A percentile compares a stretch with the other conserved stretches of the same genome.
Evolutionary conservation across 176 grass and related monocot species (phyloP).

Genomic region (Juncus inflexus): DNA sequence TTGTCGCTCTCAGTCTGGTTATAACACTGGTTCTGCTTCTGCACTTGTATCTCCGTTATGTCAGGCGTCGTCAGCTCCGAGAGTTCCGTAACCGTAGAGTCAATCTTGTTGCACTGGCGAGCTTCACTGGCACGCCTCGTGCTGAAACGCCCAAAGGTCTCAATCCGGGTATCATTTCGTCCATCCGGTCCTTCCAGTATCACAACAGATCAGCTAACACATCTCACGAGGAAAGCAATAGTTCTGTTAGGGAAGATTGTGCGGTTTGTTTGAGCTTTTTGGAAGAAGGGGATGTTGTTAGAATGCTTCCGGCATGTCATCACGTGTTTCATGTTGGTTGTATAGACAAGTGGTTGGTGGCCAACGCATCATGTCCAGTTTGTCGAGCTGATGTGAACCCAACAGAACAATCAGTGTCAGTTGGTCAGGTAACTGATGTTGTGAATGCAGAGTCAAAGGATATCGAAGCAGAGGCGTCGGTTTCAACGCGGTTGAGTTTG

Average conservation of each 20-base stretch:
- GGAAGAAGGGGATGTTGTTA: slow-evolving; percentile 27
- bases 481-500: slow-evolving; percentile 23
- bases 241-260: not conserved
- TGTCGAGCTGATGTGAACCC: slow-evolving; percentile 24
- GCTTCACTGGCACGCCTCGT: not conserved
- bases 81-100: not conserved
- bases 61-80: not conserved
- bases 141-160: slow-evolving; percentile 11
- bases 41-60: slow-evolving; percentile 25
- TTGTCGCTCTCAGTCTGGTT: slow-evolving; percentile 20
- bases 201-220: not conserved
- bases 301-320: slow-evolving; percentile 19
- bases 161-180: not conserved
- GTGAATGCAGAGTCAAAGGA: not conserved
- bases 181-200: slow-evolving; percentile 23
- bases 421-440: not conserved
- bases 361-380: slow-evolving; percentile 26
- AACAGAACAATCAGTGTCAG: not conserved
- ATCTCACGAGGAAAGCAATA: not conserved
- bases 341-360: slow-evolving; percentile 23
- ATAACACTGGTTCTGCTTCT: slow-evolving; percentile 24
- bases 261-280: slow-evolving; percentile 30
- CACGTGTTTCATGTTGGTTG: slow-evolving; percentile 31
- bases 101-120: slow-evolving; percentile 1
- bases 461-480: slow-evolving; percentile 10